A percentile compares a stretch with the other conserved stretches of the same genome.
Evolutionary conservation across 768 basidiomycete species (phyloP).

Genomic region (Serpula lacrymans): DNA sequence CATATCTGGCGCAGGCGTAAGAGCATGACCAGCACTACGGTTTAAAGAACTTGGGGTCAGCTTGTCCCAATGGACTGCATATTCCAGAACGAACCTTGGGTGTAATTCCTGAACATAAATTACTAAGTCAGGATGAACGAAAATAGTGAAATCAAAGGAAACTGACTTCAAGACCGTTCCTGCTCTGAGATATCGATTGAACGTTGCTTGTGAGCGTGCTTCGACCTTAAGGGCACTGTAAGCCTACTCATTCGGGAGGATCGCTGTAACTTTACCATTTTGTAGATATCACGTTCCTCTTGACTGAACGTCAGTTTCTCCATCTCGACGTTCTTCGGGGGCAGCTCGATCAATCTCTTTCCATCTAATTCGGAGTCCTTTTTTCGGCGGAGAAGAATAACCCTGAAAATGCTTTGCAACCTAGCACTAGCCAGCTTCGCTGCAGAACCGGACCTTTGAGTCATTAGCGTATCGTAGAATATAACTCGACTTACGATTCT

Average conservation of each 20-base stretch:
- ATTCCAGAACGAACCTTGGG: slow-evolving; percentile 45
- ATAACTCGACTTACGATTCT: slow-evolving; percentile 38
- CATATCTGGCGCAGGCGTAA: slow-evolving; percentile 64
- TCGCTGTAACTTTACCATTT: slow-evolving; percentile 47
- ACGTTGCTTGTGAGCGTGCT: slow-evolving; percentile 49
- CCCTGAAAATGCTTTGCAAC: slow-evolving; percentile 54
- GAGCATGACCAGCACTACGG: slow-evolving; percentile 44
- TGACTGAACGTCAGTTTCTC: slow-evolving; percentile 51
- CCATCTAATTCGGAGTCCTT: slow-evolving; percentile 65
- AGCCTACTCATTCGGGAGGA: too few relatives aligned
- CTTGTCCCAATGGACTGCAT: neutral
- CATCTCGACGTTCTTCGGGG: slow-evolving; percentile 49
- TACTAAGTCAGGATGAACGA: neutral
- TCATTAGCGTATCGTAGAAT: neutral
- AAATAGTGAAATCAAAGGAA: neutral
- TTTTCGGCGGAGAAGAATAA: slow-evolving; percentile 58
- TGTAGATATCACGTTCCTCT: slow-evolving; percentile 66
- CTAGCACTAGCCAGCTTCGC: slow-evolving; percentile 53
- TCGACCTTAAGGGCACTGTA: slow-evolving; percentile 56
- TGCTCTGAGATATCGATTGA: slow-evolving; percentile 58
- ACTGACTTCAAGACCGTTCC: slow-evolving; percentile 67
- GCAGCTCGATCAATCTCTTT: slow-evolving; percentile 63
- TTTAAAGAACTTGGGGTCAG: neutral
- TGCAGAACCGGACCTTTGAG: slow-evolving; percentile 17
- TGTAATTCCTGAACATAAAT: slow-evolving; percentile 43